Conservation (phyloP, 2,329 filamentous ascomycete species). For the Pseudogymnoascus sp. region DNA sequence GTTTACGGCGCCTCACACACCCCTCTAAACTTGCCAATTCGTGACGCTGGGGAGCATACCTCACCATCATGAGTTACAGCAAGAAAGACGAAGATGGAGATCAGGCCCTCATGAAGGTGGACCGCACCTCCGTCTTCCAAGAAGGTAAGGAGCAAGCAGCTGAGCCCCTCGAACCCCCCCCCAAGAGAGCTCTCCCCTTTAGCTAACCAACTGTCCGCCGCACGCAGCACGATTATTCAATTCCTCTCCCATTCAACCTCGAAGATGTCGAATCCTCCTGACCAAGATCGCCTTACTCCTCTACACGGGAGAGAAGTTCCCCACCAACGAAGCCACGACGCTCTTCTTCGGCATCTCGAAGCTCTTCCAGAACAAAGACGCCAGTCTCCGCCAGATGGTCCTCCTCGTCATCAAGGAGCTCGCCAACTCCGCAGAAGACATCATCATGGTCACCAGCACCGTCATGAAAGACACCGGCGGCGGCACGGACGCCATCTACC, state of each 20-base stretch:
- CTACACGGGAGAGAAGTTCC: constrained; percentile 95
- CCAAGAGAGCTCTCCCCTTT: constrained; percentile 21
- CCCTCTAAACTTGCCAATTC: constrained; percentile 20
- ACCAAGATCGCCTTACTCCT: constrained; percentile 96
- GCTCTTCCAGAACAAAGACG: constrained; percentile 99
- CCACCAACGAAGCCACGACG: constrained; percentile 91
- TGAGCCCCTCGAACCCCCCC: constrained; percentile 19
- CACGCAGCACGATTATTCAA: constrained; percentile 88
- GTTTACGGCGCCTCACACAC: not conserved
- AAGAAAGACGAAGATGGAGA: constrained; percentile 99
- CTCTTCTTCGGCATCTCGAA: constrained; percentile 99
- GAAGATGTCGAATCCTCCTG: constrained; percentile 93
- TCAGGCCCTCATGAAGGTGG: constrained; percentile 88
- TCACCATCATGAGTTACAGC: constrained; percentile 76
- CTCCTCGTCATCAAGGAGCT: constrained; percentile 98
- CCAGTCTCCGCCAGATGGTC: constrained; percentile 95
- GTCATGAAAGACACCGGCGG: constrained; percentile 99
- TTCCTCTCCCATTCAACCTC: constrained; percentile 89
- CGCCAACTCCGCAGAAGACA: constrained; percentile 89
- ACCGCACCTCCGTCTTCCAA: constrained; percentile 96
- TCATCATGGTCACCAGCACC: constrained; percentile 98
- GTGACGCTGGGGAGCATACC: constrained; percentile 30
- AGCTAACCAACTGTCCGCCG: constrained; percentile 30
- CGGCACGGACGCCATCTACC: constrained; percentile 86
- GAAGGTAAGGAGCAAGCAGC: constrained; percentile 59